Percentiles rank a stretch among this genome's conserved stretches.
Evolutionary conservation across 148 eudicot genomes (phyloP).

Genomic region (Cornus kousa): DNA sequence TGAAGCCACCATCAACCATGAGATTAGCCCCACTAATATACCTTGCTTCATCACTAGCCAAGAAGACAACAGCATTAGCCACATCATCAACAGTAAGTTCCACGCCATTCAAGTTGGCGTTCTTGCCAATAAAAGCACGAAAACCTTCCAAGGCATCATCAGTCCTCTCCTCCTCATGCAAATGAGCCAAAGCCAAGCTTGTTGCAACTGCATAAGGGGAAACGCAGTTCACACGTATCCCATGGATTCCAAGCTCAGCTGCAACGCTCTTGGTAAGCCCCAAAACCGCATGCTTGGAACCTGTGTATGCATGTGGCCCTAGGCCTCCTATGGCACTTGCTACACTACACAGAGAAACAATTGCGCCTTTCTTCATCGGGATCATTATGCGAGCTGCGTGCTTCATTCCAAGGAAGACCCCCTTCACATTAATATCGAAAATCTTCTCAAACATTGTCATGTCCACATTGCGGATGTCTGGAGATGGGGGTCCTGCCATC

Average conservation of each 20-base stretch:
- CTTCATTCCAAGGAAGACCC: conserved; percentile 84
- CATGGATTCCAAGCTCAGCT: conserved; percentile 81
- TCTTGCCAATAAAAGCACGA: conserved; percentile 39
- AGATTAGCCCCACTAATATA: conserved; percentile 85
- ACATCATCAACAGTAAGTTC: conserved; percentile 71
- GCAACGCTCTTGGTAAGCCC: conserved; percentile 90
- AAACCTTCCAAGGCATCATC: conserved; percentile 66
- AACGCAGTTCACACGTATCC: conserved; percentile 85
- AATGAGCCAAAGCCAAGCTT: conserved; percentile 56
- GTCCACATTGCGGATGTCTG: conserved; percentile 59
- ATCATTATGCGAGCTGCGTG: conserved; percentile 96
- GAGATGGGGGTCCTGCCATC: conserved; percentile 52
- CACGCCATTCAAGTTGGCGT: conserved; percentile 86
- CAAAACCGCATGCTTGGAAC: conserved; percentile 84
- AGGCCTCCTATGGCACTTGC: conserved; percentile 55
- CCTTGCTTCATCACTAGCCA: conserved; percentile 89
- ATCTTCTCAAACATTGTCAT: conserved; percentile 60
- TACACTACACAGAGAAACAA: conserved; percentile 68
- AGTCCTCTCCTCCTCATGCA: conserved; percentile 70
- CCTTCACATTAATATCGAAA: conserved; percentile 75
- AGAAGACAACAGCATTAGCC: conserved; percentile 79
- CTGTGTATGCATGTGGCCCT: conserved; percentile 86
- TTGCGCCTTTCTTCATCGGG: conserved; percentile 70
- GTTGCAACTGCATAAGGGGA: conserved; percentile 89
- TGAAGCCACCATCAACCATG: conserved; percentile 90